Evolutionary conservation across 768 basidiomycete species (phyloP), one percentile per base, ranked within the genome.

Genomic region (Collybia sordida): DNA sequence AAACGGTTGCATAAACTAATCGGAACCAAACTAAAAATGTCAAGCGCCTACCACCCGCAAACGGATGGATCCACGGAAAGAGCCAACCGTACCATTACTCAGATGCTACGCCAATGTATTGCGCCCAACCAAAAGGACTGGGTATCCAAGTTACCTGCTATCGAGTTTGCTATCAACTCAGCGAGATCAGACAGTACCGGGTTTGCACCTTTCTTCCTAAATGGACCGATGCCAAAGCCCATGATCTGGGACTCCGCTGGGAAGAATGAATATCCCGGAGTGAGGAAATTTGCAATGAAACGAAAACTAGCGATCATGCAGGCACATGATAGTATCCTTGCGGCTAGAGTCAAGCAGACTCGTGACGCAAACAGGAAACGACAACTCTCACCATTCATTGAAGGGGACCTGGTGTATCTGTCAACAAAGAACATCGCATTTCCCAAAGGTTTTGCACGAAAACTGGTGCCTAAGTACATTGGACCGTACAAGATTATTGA

Each of bases 151-250:
- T 38, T 72, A 21, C 62, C 66, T 2, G 60, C 11, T 4, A 67
- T 71, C 19, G 69, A 73, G 49, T 72, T 72, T 57, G 69, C 72
- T 0, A 59, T 74, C 11, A 75, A 74, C 45, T 48, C 40, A 1
- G 68, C 71, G 0, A 34, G 59, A 1, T 69, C 70, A 0, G 63
- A 65, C 6, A 61, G 61, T 0, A 74, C 72, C 0, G 67, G 69
- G 4, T 70, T 59, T 45, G 42, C 66, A 6, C 73, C 71, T 0
- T 75, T 73, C 55, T 61, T 60, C 19, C 52, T 50, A 0, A 21
- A 61, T 63, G 59, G 64, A 2, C 36, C 46, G 0, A 50, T 59
- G 2, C 65, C 64, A 0, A 43, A 51, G 0, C 6, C 64, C 3
- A 53, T 66, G 43, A 47, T 57, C 3, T 62, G 59, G 47, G 42